A percentile compares a stretch with the other conserved stretches of the same genome.
These are phyloP conservation scores for Rutstroemia sydowiana DNA, from an alignment of 2,329 filamentous ascomycete genomes.

Conservation along the genomic window DNA sequence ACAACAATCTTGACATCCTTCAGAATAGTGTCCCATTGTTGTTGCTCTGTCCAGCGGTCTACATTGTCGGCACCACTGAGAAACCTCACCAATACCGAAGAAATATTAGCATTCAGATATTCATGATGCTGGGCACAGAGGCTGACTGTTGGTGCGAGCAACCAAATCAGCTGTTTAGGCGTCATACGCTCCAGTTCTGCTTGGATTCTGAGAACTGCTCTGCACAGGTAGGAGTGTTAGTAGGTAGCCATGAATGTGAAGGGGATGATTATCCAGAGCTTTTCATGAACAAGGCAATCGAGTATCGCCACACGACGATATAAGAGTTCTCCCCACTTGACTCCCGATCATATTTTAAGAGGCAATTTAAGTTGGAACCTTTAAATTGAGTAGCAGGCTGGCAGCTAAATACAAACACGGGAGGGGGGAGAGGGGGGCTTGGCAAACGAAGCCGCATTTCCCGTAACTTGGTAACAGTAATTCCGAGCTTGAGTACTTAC, in stretches of 20 bases:
- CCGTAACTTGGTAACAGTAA: background rate
- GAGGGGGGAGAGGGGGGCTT: background rate
- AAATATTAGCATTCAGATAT: conserved; percentile 53
- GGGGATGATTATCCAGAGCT: background rate
- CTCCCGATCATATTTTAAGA: no score
- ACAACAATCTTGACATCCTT: conserved; percentile 50
- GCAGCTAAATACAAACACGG: no score
- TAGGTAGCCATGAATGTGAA: background rate
- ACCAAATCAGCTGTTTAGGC: conserved; percentile 54
- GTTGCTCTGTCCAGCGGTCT: conserved; percentile 54
- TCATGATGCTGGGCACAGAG: conserved; percentile 60
- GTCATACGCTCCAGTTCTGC: conserved; percentile 51
- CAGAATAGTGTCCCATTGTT: conserved; percentile 52
- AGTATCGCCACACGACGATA: background rate
- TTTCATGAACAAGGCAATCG: background rate
- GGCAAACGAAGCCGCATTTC: background rate
- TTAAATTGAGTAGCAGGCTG: no score
- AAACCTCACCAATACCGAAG: conserved; percentile 42
- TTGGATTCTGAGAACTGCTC: conserved; percentile 58
- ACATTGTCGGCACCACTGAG: conserved; percentile 52
- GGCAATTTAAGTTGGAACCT: no score
- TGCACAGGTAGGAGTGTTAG: background rate
- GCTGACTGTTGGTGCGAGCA: conserved; percentile 61
- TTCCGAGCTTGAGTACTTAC: conserved; percentile 26
- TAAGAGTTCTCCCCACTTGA: no score